Base-by-base conservation (phyloP, 352 stramenopile genomes). In the Pythium vanterpoolii region DNA sequence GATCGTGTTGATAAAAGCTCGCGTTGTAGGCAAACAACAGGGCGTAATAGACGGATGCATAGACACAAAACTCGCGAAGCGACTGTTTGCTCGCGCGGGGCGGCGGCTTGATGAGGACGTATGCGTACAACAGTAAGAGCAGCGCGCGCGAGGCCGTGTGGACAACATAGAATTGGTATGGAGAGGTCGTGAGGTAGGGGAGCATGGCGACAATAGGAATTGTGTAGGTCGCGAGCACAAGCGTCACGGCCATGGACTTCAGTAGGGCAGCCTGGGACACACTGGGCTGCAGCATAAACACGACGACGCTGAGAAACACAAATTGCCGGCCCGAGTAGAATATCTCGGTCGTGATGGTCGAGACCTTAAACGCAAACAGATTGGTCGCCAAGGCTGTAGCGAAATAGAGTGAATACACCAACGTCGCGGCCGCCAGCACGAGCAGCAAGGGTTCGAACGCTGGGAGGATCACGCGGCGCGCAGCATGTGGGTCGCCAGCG, bases 381-480 rank as follows among this genome's bases (percentile, higher is more conserved):
- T 64, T 23, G 13, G 72, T 73, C 0, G 75, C 69, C 1, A 70
- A 57, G 5, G 48, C 45, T 16, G 56, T 62, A 18, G 87, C 79
- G 3, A 67, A 58, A 21, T 58, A 67, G 28, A 62, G 24, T 16
- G 53, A 34, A 39, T 59, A 67, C 2, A 31, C 27, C 19, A 46
- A 36, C 4, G 60, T 62, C 18, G 55, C 28, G 10, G 36, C 34
- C 8, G 34, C 60, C 11, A 67, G 60, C 21, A 54, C 60, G 30
- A 67, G 9, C 26, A 94, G 55, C 18, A 91, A 52, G 26, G 83
- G 79, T 59, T 92, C 77, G 40, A 90, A 94, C 1, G 83, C 73
- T 4, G 84, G 82, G 13, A 94, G 46, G 21, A 94, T 73, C 19
- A 90, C 72, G 60, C 79, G 79, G 8, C 77, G 68, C 3, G 79